Percentiles rank a stretch among this genome's conserved stretches.
Conservation (phyloP, 768 basidiomycete species). For the Naganishia kalamii region DNA sequence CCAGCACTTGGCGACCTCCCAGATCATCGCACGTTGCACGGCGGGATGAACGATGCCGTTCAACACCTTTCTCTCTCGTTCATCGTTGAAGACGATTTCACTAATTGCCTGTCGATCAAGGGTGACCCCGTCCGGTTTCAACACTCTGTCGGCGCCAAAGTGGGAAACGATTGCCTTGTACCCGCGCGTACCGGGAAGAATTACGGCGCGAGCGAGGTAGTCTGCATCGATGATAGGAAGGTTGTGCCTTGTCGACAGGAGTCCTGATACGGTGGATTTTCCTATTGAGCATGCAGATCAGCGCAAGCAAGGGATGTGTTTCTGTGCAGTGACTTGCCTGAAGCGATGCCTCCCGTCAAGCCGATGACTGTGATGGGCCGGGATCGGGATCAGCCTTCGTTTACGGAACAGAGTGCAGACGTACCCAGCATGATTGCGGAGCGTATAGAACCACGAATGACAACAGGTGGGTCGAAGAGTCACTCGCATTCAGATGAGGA, state of each 20-base stretch:
- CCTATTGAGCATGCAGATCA: constrained; percentile 48
- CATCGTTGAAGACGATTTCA: constrained; percentile 73
- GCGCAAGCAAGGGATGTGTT: background rate
- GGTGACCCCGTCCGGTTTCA: constrained; percentile 58
- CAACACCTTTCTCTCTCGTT: constrained; percentile 61
- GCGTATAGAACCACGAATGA: too few relatives aligned
- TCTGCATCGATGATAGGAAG: constrained; percentile 93
- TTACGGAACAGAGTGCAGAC: background rate
- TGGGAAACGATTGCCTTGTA: constrained; percentile 60
- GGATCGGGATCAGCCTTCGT: background rate
- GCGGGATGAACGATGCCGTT: constrained; percentile 88
- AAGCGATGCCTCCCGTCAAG: constrained; percentile 91
- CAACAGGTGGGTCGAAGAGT: too few relatives aligned
- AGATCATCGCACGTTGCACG: constrained; percentile 70
- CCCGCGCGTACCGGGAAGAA: constrained; percentile 71
- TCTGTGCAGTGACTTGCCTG: constrained; percentile 45
- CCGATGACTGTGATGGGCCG: constrained; percentile 64
- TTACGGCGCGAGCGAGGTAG: constrained; percentile 74
- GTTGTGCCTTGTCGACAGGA: constrained; percentile 56
- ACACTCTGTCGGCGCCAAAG: constrained; percentile 63
- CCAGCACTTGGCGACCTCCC: constrained; percentile 65
- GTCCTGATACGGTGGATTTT: constrained; percentile 81
- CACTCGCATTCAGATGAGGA: too few relatives aligned
- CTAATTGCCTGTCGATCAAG: constrained; percentile 81
- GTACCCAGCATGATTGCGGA: background rate